Evolutionary conservation across 2,329 filamentous ascomycete genomes (phyloP).

Genomic region (Tolypocladium guangdongense): DNA sequence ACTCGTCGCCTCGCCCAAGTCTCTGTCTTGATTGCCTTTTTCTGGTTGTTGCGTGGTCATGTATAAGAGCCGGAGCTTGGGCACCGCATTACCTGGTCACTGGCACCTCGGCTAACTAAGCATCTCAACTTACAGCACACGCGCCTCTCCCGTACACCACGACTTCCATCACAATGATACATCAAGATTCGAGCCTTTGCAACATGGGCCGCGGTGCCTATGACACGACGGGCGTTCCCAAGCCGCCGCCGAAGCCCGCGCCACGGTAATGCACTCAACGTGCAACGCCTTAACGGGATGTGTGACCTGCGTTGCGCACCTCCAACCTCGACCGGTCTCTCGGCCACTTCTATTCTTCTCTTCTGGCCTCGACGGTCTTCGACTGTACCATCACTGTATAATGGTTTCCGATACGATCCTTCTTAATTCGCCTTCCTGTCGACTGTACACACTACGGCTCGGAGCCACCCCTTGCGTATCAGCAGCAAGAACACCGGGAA

Average conservation of each 20-base stretch:
- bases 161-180: conserved; percentile 23
- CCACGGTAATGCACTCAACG: conserved; percentile 20
- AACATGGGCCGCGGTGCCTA: conserved; percentile 43
- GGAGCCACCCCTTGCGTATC: conserved; percentile 26
- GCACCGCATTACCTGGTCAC: neutral
- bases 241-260: conserved; percentile 33
- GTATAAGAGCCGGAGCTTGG: conserved; percentile 1
- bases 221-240: conserved; percentile 38
- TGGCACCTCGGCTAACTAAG: neutral
- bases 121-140: neutral
- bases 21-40: neutral
- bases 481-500: conserved; percentile 20
- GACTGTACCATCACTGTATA: conserved; percentile 12
- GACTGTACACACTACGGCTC: conserved; percentile 24
- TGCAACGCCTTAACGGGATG: neutral
- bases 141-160: conserved; percentile 1
- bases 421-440: conserved; percentile 17
- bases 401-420: conserved; percentile 12
- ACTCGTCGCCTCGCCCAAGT: neutral
- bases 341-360: conserved; percentile 8
- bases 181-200: conserved; percentile 19
- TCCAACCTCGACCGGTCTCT: neutral
- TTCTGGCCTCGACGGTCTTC: conserved; percentile 9
- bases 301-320: neutral
- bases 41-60: neutral